Base-by-base conservation (phyloP, 352 stramenopile genomes). In the Phytophthora ramorum region DNA sequence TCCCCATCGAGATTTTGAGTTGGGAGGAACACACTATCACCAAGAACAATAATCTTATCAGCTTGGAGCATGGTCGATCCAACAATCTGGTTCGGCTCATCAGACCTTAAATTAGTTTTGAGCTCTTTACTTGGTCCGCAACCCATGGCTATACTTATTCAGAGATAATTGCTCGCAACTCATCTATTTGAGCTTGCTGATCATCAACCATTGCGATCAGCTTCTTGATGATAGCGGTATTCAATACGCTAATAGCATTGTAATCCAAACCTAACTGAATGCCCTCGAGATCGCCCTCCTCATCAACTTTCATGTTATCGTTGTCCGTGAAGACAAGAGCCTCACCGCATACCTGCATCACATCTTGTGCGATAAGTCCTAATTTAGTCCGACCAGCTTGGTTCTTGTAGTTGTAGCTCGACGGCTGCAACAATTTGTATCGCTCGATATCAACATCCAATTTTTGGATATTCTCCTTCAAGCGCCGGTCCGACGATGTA, bases 11-110 rank as follows among this genome's bases (percentile, higher is more conserved):
- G 14, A 43, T 5, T 50, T 59, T 50, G 19, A 13, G 40, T 59
- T 12, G 52, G 52, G n/a, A 59, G 16, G 38, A 58, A 58, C 4
- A 50, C 52, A 43, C 26, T 50, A 50, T 54, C 26, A 24, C 46
- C 46, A 26, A 41, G 10, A 3, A 41, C 35, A 16, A 41, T 24
- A 24, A 24, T 24, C 26, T 52, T 19, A 17, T 54, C 49, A 45
- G 49, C 49, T 46, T 35, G n/a, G 2, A 57, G 32, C 32, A 57
- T 57, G 0, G 49, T 57, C 14, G 49, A 57, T 37, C 48, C 48
- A 1, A 55, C 28, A 12, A 55, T 30, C 14, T 55, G 48, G 24
- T 24, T 24, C 22, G 22, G 22, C 26, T 32, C 4, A 32, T 32
- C 26, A 6, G 26, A 6, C 1, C 2, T 32, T 32, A 32, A 32